Evolutionary conservation across 257 asterid species (phyloP).

Genomic region (Ocimum tenuiflorum): DNA sequence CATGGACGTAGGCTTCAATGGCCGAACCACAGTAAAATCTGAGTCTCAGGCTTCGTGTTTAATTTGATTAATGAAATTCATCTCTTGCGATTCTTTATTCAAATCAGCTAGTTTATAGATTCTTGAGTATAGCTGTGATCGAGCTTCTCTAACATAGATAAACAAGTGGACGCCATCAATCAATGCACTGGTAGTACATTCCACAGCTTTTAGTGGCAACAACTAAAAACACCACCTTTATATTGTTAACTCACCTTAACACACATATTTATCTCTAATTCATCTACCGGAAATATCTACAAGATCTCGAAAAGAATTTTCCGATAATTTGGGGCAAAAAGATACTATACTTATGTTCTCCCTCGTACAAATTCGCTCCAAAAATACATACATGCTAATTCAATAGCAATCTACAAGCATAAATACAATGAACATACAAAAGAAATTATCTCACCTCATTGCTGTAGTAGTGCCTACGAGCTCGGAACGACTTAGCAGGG

Average conservation of each 20-base stretch:
- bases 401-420: slow-evolving; percentile 11
- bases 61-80: no score
- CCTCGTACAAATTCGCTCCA: slow-evolving; percentile 9
- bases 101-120: no score
- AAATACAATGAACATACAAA: not conserved
- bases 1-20: no score
- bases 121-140: no score
- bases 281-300: not conserved
- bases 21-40: no score
- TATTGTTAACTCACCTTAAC: not conserved
- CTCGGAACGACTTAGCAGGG: slow-evolving; percentile 86
- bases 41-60: no score
- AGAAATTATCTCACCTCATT: slow-evolving; percentile 55
- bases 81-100: no score
- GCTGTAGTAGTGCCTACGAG: slow-evolving; percentile 68
- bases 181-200: not conserved
- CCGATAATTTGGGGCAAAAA: not conserved
- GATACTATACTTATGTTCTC: not conserved
- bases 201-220: not conserved
- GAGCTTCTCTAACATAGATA: no score
- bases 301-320: not conserved
- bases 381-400: not conserved
- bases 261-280: not conserved
- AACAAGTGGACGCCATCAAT: slow-evolving; percentile 10
- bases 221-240: not conserved